Conservation (phyloP, 495 filamentous ascomycete species). For the Durotheca rogersii region DNA sequence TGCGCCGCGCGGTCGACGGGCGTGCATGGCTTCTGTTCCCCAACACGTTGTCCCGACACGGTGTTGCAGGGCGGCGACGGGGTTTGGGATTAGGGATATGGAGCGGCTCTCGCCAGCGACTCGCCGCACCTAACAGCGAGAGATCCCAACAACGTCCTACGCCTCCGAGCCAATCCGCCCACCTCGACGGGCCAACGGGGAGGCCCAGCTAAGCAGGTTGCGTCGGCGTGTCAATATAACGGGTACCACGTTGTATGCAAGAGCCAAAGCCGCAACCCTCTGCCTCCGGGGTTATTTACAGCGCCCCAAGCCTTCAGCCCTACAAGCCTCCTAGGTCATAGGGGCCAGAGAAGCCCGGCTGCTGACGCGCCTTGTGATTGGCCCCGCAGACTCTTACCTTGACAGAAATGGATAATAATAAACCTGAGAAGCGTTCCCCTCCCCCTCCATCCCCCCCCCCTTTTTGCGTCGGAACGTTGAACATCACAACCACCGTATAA, state of each 20-base stretch:
- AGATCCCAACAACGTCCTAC: too few species aligned
- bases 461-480: too few species aligned
- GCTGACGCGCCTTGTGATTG: slow-evolving; percentile 13
- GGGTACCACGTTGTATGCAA: not conserved
- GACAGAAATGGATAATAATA: slow-evolving; percentile 10
- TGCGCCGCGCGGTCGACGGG: too few species aligned
- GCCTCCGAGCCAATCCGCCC: too few species aligned
- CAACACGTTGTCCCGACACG: too few species aligned
- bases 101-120: too few species aligned
- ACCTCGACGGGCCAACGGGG: too few species aligned
- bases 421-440: not conserved
- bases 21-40: slow-evolving; percentile 7
- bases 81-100: too few species aligned
- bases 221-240: not conserved
- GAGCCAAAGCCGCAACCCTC: not conserved
- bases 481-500: too few species aligned
- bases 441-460: not conserved
- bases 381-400: slow-evolving; percentile 26
- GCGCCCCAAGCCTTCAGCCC: slow-evolving; percentile 21
- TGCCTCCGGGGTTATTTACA: not conserved
- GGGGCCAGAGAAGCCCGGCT: slow-evolving; percentile 16
- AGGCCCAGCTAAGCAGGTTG: too few species aligned
- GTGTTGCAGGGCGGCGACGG: not conserved
- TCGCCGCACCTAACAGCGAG: too few species aligned
- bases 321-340: slow-evolving; percentile 20